Evolutionary conservation across 116 monocot species (phyloP), one percentile per base, ranked within the genome.

Genomic region (Thalassia testudinum): DNA sequence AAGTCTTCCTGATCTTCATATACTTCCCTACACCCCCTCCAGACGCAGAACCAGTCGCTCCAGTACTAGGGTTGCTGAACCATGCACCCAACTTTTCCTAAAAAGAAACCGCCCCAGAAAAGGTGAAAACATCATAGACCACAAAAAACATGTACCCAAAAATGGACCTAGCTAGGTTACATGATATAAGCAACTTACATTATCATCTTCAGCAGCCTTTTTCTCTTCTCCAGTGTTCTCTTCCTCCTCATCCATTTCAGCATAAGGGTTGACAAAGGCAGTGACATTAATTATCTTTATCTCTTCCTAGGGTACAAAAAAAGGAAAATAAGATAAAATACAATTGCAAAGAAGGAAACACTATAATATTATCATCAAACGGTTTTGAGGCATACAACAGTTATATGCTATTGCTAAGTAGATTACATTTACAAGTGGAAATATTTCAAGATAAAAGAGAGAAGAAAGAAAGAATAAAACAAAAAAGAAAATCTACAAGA

Each of bases 221-320:
- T 78, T 62, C 50, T 74, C 78, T 26, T 80, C 83, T 61, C 70
- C 67, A 29, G 20, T 52, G 48, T 73, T 75, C 61, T 75, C 72
- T 69, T 87, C 92, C 48, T 88, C 88, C 44, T 87, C 88, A 52
- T 93, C 87, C n/a, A 76, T 84, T 67, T 95, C 87, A 15, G 81
- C 68, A 54, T 88, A 95, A 12, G 95, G 95, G 62, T 95, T 95
- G 61, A 95, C 95, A 53, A 95, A 95, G 13, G 81, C 52, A 0
- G 75, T 67, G 21, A 79, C 74, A 52, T 66, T 70, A 26, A 54
- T 65, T 55, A 95, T 83, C 72, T 84, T 95, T 61, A 95, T 88
- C 63, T 87, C 95, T 71, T 95, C 75, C 95, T 95, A 65, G n/a
- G 70, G 27, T 60, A 54, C 4, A 45, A 45, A 3, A 45, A 45